Evolutionary conservation across 1,139 yeast species (phyloP), one percentile per base, ranked within the genome.

Genomic region (Pneumocystis carinii): DNA sequence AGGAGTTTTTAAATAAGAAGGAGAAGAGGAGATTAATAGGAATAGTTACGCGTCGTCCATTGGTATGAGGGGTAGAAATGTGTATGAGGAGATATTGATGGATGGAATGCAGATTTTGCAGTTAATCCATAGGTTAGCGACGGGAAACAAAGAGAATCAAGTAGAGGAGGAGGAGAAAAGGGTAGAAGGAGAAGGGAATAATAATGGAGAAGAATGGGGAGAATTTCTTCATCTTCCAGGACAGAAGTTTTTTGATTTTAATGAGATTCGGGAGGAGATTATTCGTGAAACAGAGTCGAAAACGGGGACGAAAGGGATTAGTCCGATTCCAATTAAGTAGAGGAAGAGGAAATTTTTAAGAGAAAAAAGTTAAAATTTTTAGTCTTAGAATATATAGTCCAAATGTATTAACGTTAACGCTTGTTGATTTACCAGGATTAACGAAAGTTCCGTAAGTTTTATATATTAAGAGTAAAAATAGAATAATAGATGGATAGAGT

Each of bases 381-480:
- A 48, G 55, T 19, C 55, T 92, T 73, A 82, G 97, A 75, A 90
- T 92, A 69, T 90, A 87, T 75, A 90, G 97, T 36, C 98, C 99
- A 15, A 92, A 90, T 72, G 98, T 92, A 62, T 80, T 92, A 72
- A 92, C 97, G 15, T 82, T 92, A 75, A 94, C 99, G 2, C 81
- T 92, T 72, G 98, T 92, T 59, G 99, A 92, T 79, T 81, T 92
- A 70, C 99, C 99, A 15, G 99, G 99, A 67, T 81, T 94, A 72
- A 92, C 99, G 38, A 92, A 92, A 75, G 98, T 94, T 57, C 98
- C 99, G n/a, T 48, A 48, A 48, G 55, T 48, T 15, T 24, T 48
- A 48, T 24, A 32, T 12, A 24, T 48, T 10, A 48, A 8, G 8
- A 7, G 8, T 24, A 24, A 12, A 29, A 48, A 19, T 3, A 19